These are phyloP conservation scores for Elsinoe necatrix DNA, from an alignment of 2,329 filamentous ascomycete genomes.

Conservation along the genomic window DNA sequence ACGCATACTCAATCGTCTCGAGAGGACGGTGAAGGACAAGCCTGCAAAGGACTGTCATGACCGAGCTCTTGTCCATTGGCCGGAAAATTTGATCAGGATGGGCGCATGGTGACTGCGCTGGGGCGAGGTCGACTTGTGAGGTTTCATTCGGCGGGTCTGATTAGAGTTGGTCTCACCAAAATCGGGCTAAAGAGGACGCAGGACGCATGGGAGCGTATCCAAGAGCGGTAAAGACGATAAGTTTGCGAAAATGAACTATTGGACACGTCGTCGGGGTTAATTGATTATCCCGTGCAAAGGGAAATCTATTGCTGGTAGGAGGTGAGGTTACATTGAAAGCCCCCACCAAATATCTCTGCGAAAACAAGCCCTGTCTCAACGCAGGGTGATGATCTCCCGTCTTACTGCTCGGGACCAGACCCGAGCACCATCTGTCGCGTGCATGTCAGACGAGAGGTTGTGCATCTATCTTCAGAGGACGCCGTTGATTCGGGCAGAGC, in stretches of 20 bases:
- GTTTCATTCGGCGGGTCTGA: slow-evolving; percentile 9
- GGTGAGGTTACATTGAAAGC: slow-evolving; percentile 4
- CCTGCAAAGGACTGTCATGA: slow-evolving; percentile 1
- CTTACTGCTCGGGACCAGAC: background rate
- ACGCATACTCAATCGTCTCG: background rate
- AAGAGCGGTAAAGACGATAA: background rate
- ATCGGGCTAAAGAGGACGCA: background rate
- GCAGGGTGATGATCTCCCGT: slow-evolving; percentile 1
- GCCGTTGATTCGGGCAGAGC: background rate
- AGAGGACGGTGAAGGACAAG: background rate
- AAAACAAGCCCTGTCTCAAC: background rate
- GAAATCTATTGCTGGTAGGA: background rate
- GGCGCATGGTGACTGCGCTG: background rate
- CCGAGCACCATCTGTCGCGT: background rate
- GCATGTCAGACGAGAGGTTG: background rate
- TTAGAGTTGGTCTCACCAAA: background rate
- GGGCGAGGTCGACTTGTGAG: background rate
- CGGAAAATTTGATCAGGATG: background rate
- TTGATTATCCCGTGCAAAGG: background rate
- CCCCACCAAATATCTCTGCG: background rate
- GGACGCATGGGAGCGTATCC: background rate
- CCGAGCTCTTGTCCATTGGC: background rate
- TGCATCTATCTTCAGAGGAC: background rate
- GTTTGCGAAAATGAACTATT: background rate
- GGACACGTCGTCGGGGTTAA: background rate